Evolutionary conservation across 345 rosid species (phyloP).

Genomic region (Mallotus nudiflorus): DNA sequence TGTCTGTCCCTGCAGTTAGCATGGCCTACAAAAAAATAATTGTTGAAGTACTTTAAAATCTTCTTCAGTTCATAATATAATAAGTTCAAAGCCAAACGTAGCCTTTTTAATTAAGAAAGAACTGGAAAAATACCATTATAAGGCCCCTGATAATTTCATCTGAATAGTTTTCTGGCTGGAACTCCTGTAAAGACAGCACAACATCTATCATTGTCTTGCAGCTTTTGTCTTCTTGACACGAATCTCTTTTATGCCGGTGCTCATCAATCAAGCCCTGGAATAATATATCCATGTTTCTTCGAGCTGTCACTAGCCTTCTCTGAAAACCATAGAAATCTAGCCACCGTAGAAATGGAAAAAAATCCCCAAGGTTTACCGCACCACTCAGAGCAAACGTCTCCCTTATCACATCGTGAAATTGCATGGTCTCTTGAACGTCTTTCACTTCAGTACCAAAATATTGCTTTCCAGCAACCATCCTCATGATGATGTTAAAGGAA

Average conservation of each 20-base stretch:
- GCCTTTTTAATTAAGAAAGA: neutral
- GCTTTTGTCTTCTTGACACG: neutral
- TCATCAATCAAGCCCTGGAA: constrained; percentile 9
- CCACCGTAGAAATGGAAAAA: constrained; percentile 6
- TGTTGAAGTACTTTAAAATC: neutral
- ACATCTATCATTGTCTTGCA: constrained; percentile 23
- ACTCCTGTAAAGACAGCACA: constrained; percentile 33
- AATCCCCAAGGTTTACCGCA: neutral
- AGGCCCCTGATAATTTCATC: constrained; percentile 26
- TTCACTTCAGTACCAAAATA: neutral
- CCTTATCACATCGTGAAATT: neutral
- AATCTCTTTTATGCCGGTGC: neutral
- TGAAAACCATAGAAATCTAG: constrained; percentile 2
- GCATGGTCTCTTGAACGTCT: neutral
- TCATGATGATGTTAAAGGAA: constrained; percentile 9
- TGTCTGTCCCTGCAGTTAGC: constrained; percentile 9
- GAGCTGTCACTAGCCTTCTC: neutral
- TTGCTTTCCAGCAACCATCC: constrained; percentile 14
- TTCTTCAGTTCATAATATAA: neutral
- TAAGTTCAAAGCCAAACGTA: too few relatives aligned
- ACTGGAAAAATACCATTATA: neutral
- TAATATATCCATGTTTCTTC: neutral
- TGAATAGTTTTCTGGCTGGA: constrained; percentile 27
- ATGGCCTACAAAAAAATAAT: constrained; percentile 1
- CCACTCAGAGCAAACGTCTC: neutral